A percentile compares a stretch with the other conserved stretches of the same genome.
Evolutionary conservation across 805 yeast genomes (phyloP).

Genomic region (Yamadazyma sp.): DNA sequence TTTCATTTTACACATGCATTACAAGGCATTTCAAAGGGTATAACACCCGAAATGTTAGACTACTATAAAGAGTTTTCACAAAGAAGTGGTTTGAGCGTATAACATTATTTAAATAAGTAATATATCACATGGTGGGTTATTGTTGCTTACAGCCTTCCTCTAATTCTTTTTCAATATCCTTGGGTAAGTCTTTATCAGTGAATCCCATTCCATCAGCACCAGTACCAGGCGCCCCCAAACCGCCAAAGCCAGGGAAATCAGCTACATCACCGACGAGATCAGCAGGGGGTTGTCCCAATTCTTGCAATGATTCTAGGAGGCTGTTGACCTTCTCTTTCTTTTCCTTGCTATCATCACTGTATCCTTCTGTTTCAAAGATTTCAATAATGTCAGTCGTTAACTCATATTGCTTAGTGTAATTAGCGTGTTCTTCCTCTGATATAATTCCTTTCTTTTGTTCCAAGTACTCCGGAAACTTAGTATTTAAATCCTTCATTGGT

Average conservation of each 20-base stretch:
- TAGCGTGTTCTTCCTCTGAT: conserved; percentile 45
- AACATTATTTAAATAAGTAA: conserved; percentile 13
- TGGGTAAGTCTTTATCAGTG: conserved; percentile 53
- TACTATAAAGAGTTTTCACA: conserved; percentile 62
- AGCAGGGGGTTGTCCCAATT: conserved; percentile 76
- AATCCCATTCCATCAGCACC: conserved; percentile 43
- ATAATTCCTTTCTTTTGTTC: conserved; percentile 48
- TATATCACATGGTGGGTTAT: conserved; percentile 7
- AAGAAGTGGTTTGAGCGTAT: conserved; percentile 29
- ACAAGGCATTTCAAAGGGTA: conserved; percentile 67
- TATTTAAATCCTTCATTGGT: conserved; percentile 78
- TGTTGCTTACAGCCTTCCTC: conserved; percentile 59
- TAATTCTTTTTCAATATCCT: conserved; percentile 49
- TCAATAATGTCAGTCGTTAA: conserved; percentile 61
- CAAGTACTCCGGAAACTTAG: conserved; percentile 73
- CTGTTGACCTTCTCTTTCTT: conserved; percentile 52
- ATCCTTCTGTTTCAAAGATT: conserved; percentile 65
- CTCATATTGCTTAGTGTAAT: conserved; percentile 61
- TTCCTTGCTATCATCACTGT: conserved; percentile 49
- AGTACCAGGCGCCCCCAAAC: conserved; percentile 39
- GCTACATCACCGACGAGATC: conserved; percentile 65
- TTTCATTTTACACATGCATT: conserved; percentile 75
- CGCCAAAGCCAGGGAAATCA: conserved; percentile 47
- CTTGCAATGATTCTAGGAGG: conserved; percentile 68
- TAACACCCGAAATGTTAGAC: conserved; percentile 79